Percentiles rank a stretch among this genome's conserved stretches.
Evolutionary conservation across 2,329 filamentous ascomycete species (phyloP).

Genomic region (Nigrospora sphaerica): DNA sequence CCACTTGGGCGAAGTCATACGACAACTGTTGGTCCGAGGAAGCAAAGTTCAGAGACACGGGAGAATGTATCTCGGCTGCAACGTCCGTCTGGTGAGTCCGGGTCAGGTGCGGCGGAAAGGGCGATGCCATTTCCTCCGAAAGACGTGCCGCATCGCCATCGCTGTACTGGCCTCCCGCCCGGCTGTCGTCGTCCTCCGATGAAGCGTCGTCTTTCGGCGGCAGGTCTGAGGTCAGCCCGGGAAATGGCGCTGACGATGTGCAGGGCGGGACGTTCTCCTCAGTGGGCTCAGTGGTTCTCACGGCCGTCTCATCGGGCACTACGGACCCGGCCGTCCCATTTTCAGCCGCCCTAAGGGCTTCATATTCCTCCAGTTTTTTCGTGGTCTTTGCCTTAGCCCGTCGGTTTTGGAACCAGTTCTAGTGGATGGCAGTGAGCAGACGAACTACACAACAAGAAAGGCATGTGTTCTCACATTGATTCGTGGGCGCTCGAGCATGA

Average conservation of each 20-base stretch:
- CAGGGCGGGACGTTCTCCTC: neutral
- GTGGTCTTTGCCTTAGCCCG: constrained; percentile 60
- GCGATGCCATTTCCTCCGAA: too few species aligned
- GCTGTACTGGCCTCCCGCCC: constrained; percentile 7
- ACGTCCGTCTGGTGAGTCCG: neutral
- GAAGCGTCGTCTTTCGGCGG: neutral
- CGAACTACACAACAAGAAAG: neutral
- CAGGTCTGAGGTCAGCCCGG: neutral
- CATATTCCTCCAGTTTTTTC: constrained; percentile 45
- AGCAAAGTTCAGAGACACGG: neutral
- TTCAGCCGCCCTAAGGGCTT: constrained; percentile 34
- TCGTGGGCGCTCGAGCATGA: constrained; percentile 55
- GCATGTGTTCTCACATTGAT: constrained; percentile 46
- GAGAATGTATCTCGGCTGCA: constrained; percentile 3
- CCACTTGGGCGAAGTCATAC: neutral
- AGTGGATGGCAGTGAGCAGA: constrained; percentile 9
- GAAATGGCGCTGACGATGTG: neutral
- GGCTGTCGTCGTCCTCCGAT: neutral
- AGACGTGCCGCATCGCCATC: too few species aligned
- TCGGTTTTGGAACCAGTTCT: constrained; percentile 67
- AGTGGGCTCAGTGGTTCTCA: constrained; percentile 10
- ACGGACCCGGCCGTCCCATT: constrained; percentile 26
- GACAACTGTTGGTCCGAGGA: neutral
- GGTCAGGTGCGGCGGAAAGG: neutral
- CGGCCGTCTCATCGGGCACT: constrained; percentile 10